Percentiles rank a stretch among this genome's conserved stretches.
phyloP scores from a whole-genome alignment of 2,329 filamentous ascomycete species.

The Escovopsis sp. region DNA sequence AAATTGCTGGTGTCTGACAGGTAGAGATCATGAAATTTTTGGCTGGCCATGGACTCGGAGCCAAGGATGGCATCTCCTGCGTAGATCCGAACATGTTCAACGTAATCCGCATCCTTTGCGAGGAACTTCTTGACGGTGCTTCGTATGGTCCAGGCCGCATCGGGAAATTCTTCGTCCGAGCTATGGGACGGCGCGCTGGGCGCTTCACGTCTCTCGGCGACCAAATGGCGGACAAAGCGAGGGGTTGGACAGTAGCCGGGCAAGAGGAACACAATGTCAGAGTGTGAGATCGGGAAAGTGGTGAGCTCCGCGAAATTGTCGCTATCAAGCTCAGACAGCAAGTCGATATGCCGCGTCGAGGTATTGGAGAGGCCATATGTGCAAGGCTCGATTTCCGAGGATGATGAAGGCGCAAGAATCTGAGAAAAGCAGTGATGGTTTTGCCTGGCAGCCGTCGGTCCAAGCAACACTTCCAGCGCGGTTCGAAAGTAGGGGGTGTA shows the following conservation, averaged over 20 bases:
- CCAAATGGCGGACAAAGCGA: no score
- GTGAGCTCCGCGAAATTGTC: neutral
- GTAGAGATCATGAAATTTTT: neutral
- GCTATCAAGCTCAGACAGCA: neutral
- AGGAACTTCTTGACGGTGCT: neutral
- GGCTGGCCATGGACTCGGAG: neutral
- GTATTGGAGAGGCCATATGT: neutral
- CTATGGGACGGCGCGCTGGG: no score
- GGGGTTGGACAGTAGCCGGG: constrained; percentile 2
- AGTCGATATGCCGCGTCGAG: neutral
- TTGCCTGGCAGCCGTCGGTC: neutral
- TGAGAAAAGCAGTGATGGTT: constrained; percentile 7
- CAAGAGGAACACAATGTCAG: constrained; percentile 1
- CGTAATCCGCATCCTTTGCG: neutral
- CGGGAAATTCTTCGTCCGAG: neutral
- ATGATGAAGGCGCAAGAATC: constrained; percentile 1
- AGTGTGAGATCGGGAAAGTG: neutral
- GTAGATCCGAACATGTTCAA: constrained; percentile 1
- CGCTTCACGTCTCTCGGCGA: neutral
- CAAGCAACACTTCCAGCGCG: constrained; percentile 13
- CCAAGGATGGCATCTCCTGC: constrained; percentile 1
- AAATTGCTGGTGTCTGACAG: constrained; percentile 1
- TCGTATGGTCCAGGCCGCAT: neutral
- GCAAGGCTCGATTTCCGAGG: neutral
- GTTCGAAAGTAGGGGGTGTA: constrained; percentile 12